phyloP scores from a whole-genome alignment of 148 eudicot species.

The Amaranthus palmeri region DNA sequence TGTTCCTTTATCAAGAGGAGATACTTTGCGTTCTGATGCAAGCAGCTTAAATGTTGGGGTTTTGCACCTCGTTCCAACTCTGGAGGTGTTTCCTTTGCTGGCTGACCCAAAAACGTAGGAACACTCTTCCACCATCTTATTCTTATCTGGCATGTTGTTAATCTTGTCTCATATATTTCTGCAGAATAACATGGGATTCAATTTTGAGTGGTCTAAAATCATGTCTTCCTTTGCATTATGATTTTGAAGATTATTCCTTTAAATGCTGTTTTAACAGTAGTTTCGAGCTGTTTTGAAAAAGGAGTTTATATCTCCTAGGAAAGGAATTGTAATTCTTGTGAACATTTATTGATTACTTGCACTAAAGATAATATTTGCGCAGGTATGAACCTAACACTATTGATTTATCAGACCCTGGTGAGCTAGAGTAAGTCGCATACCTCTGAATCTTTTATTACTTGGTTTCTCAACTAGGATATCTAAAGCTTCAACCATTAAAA shows the following conservation, averaged over 20 bases:
- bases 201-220: not conserved
- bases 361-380: conserved; percentile 14
- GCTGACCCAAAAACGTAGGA: conserved; percentile 78
- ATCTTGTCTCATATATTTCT: not conserved
- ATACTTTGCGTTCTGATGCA: conserved; percentile 85
- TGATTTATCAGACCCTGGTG: conserved; percentile 79
- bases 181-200: not conserved
- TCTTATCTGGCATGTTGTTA: not conserved
- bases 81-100: conserved; percentile 88
- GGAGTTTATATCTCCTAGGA: not conserved
- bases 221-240: not conserved
- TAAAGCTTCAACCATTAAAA: not conserved
- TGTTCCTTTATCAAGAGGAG: conserved; percentile 86
- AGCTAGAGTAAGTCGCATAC: conserved; percentile 68
- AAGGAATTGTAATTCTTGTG: not conserved
- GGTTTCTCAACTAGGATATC: not conserved
- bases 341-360: not conserved
- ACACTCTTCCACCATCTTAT: conserved; percentile 9
- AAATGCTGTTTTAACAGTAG: not conserved
- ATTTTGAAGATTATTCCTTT: not conserved
- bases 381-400: conserved; percentile 97
- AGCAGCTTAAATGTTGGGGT: conserved; percentile 94
- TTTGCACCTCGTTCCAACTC: conserved; percentile 88
- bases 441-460: not conserved
- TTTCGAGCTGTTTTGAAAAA: not conserved